Evolutionary conservation across 257 asterid genomes (phyloP).

Genomic region (Ilex aquifolium): DNA sequence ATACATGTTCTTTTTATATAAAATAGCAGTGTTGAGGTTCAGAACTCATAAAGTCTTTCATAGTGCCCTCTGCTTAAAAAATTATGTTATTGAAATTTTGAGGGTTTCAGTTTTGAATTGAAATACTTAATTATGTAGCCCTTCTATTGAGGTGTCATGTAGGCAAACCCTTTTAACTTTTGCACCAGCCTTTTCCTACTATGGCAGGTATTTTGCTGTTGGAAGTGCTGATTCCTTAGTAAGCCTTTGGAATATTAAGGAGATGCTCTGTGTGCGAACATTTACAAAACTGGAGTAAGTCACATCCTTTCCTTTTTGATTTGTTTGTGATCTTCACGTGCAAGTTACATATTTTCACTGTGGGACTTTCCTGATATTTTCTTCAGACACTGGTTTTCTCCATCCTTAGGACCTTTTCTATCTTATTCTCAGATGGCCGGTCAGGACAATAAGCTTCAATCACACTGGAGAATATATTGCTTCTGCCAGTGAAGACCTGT

Average conservation of each 20-base stretch:
- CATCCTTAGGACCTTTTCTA: constrained; percentile 7
- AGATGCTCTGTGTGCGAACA: constrained; percentile 91
- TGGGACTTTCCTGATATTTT: background rate
- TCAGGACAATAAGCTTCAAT: constrained; percentile 92
- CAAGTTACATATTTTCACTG: background rate
- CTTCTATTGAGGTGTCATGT: constrained; percentile 8
- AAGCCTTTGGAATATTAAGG: constrained; percentile 97
- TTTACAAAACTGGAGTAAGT: constrained; percentile 91
- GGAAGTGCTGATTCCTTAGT: constrained; percentile 98
- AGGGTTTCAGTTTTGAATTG: too few relatives aligned
- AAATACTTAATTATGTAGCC: background rate
- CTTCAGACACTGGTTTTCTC: background rate
- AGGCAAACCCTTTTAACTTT: constrained; percentile 8
- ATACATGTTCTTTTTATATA: constrained; percentile 2
- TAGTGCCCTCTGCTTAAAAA: too few relatives aligned
- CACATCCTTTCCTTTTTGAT: constrained; percentile 5
- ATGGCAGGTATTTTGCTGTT: constrained; percentile 75
- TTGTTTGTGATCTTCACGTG: background rate
- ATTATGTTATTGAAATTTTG: too few relatives aligned
- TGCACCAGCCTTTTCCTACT: constrained; percentile 1
- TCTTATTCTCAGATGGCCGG: constrained; percentile 76
- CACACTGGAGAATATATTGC: constrained; percentile 93
- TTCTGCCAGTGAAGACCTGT: constrained; percentile 93
- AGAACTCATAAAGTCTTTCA: too few relatives aligned
- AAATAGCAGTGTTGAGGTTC: constrained; percentile 2